Evolutionary conservation across 352 stramenopile genomes (phyloP).

Genomic region (Phytophthora crassamura): DNA sequence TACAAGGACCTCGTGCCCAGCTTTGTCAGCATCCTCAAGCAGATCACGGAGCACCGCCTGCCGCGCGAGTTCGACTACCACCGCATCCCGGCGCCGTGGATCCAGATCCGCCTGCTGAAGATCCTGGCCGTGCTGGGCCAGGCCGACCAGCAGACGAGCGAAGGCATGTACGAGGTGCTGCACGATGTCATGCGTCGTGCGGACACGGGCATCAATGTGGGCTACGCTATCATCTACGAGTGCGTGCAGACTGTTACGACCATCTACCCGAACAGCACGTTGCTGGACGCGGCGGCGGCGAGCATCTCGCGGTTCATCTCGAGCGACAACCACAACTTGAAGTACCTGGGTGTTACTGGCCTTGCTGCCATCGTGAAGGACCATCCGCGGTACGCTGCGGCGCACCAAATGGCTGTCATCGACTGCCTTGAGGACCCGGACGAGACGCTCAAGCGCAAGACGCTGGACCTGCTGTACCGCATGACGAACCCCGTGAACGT

Average conservation of each 20-base stretch:
- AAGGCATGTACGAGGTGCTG: conserved; percentile 99
- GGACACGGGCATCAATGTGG: conserved; percentile 99
- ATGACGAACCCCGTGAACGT: conserved; percentile 99
- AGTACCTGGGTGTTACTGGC: conserved; percentile 99
- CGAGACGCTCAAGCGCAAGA: conserved; percentile 99
- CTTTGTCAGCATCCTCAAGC: conserved; percentile 99
- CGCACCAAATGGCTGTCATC: conserved; percentile 99
- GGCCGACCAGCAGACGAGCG: conserved; percentile 92
- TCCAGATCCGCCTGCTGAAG: conserved; percentile 98
- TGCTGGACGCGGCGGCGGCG: conserved; percentile 95
- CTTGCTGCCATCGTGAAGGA: conserved; percentile 98
- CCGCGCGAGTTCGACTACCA: conserved; percentile 99
- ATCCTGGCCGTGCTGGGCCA: conserved; percentile 97
- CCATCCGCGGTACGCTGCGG: conserved; percentile 95
- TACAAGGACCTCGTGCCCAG: conserved; percentile 99
- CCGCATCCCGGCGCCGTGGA: conserved; percentile 99
- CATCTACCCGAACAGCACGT: conserved; percentile 99
- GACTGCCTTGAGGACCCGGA: conserved; percentile 99
- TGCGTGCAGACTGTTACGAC: conserved; percentile 98
- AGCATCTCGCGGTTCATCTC: conserved; percentile 96
- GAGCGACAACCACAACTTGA: conserved; percentile 97
- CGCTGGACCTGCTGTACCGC: conserved; percentile 94
- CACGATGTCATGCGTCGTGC: conserved; percentile 98
- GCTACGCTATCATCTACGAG: conserved; percentile 99
- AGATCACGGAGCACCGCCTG: conserved; percentile 99